Evolutionary conservation across 192 early-diverging fungal genomes (phyloP).

Genomic region (Mycoemilia scoparia): DNA sequence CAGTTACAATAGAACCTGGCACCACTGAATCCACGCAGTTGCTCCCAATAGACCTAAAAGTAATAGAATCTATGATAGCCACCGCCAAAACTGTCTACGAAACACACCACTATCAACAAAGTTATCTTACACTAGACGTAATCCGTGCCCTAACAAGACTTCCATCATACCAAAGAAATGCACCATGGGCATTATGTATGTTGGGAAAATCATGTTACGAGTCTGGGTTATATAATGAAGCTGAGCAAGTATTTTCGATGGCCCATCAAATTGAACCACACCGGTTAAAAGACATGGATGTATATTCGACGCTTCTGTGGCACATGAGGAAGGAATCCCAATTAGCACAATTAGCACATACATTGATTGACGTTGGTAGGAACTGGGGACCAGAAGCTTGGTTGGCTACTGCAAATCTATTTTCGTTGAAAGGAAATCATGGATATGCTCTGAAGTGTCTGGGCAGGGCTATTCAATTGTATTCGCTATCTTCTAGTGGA

Average conservation of each 20-base stretch:
- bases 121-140: background rate
- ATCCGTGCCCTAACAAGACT: conserved; percentile 2
- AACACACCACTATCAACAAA: too few relatives aligned
- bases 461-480: conserved; percentile 48
- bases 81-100: too few relatives aligned
- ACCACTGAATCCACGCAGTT: too few relatives aligned
- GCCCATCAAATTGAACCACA: conserved; percentile 47
- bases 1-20: too few relatives aligned
- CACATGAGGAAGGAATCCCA: conserved; percentile 54
- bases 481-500: conserved; percentile 8
- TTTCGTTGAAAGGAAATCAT: conserved; percentile 57
- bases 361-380: conserved; percentile 43
- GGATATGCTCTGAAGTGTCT: conserved; percentile 59
- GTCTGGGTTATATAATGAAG: conserved; percentile 34
- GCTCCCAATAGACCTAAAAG: too few relatives aligned
- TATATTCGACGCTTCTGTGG: conserved; percentile 74
- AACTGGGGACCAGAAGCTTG: conserved; percentile 61
- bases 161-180: conserved; percentile 10
- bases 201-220: conserved; percentile 35
- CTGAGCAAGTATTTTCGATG: conserved; percentile 30
- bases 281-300: conserved; percentile 61
- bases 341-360: conserved; percentile 55
- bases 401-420: conserved; percentile 54
- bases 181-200: conserved; percentile 20
- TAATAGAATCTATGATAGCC: too few relatives aligned